Base-by-base conservation (phyloP, 768 basidiomycete genomes). In the Lactarius hatsudake region DNA sequence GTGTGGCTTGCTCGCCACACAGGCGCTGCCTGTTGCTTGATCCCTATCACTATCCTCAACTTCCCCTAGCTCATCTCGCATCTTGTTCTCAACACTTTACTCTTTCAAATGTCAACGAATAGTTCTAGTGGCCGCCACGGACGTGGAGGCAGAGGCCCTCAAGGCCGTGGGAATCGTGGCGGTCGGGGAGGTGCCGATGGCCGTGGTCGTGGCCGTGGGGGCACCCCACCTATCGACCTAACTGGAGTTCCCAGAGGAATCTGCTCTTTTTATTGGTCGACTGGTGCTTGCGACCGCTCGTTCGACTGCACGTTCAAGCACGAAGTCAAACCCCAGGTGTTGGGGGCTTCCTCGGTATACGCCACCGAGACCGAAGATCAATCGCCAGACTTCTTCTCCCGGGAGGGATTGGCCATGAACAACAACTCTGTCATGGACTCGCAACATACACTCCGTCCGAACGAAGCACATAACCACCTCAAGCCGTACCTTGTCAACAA, bases 281-380 rank as follows among this genome's bases (percentile, higher is more conserved):
- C 69, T 42, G 77, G 77, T 54, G 60, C 62, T 10, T 78, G 77
- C 45, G 54, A 65, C 42, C 71, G 68, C 2, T 54, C 61, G 5
- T 75, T 75, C 48, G 74, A 74, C 15, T 78, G 77, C 59, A 66
- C 61, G 0, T 77, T 66, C 65, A 67, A 64, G 62, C 77, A 78
- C 57, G 53, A 69, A 26, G 59, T 58, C 42, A 72, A 63, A 30
- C 53, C 69, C 17, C 48, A 26, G 30, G 63, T 42, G 36, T 48
- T 28, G 38, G 64, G 23, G 10, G 48, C 54, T 10, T 26, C 64
- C 28, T 40, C 38, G 2, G 55, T 13, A 13, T 23, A 38, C 45
- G 32, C 57, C 17, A 5, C 57, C 15, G 62, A 64, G 3, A 20
- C 59, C 23, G 30, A 66, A 15, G 61, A 70, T 10, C 13, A 48